phyloP scores from a whole-genome alignment of 2,329 filamentous ascomycete genomes.

The Fusarium coffeatum region DNA sequence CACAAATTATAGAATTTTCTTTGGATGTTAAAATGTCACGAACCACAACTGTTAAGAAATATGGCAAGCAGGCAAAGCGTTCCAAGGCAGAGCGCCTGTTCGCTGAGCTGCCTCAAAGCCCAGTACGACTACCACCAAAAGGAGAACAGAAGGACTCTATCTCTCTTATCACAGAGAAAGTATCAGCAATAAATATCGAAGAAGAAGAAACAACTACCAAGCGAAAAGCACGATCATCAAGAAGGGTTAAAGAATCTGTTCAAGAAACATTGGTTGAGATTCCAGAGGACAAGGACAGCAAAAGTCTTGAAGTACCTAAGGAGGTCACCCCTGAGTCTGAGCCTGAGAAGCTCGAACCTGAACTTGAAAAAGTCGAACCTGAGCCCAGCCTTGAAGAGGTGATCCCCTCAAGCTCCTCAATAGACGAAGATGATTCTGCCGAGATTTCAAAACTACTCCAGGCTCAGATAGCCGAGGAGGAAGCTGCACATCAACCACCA shows the following conservation, averaged over 20 bases:
- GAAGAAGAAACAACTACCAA: slow-evolving; percentile 33
- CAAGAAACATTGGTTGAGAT: slow-evolving; percentile 26
- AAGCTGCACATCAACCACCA: slow-evolving; percentile 40
- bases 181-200: slow-evolving; percentile 49
- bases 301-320: neutral
- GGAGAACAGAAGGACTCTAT: slow-evolving; percentile 44
- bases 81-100: slow-evolving; percentile 62
- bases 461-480: slow-evolving; percentile 28
- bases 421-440: slow-evolving; percentile 6
- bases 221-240: slow-evolving; percentile 31
- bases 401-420: neutral
- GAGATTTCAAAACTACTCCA: slow-evolving; percentile 7
- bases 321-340: slow-evolving; percentile 1
- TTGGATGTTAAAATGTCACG: slow-evolving; percentile 57
- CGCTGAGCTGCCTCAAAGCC: slow-evolving; percentile 64
- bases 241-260: slow-evolving; percentile 5
- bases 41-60: slow-evolving; percentile 58
- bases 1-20: neutral
- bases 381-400: slow-evolving; percentile 6
- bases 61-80: slow-evolving; percentile 63
- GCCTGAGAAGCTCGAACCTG: neutral
- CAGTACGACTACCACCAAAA: slow-evolving; percentile 51
- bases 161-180: slow-evolving; percentile 50
- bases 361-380: slow-evolving; percentile 6
- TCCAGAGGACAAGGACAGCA: slow-evolving; percentile 6